phyloP scores from a whole-genome alignment of 2,329 filamentous ascomycete species.

The Cryphonectria japonica region DNA sequence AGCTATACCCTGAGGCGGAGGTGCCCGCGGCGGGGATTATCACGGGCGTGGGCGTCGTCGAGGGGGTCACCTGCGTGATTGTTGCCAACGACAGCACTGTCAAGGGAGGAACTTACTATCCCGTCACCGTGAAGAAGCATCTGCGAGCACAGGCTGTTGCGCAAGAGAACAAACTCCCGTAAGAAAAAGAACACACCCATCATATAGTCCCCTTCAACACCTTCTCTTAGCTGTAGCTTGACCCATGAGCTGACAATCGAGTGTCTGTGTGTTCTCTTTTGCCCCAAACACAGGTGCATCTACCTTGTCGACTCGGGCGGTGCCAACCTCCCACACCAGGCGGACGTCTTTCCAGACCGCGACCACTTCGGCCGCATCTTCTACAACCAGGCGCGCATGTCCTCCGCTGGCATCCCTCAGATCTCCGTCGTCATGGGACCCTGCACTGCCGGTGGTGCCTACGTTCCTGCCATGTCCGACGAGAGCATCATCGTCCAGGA shows the following conservation, averaged over 20 bases:
- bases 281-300: conserved; percentile 65
- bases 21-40: conserved; percentile 91
- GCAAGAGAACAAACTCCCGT: conserved; percentile 79
- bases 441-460: conserved; percentile 93
- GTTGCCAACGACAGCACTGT: conserved; percentile 97
- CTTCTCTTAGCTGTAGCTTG: background rate
- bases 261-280: background rate
- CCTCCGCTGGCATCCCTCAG: conserved; percentile 83
- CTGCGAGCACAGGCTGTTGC: conserved; percentile 89
- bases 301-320: conserved; percentile 96
- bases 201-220: too few species aligned
- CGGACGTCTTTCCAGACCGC: conserved; percentile 91
- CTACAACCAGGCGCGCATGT: conserved; percentile 97
- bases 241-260: background rate
- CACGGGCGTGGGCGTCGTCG: conserved; percentile 86
- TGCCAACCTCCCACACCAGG: conserved; percentile 92
- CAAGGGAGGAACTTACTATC: conserved; percentile 96
- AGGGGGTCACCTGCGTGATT: conserved; percentile 89
- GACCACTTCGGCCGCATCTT: conserved; percentile 98
- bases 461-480: conserved; percentile 96
- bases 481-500: conserved; percentile 96
- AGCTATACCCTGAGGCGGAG: conserved; percentile 83
- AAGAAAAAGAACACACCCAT: conserved; percentile 35
- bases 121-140: conserved; percentile 97
- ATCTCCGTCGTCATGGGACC: conserved; percentile 96